Percentiles rank a stretch among this genome's conserved stretches.
These are phyloP conservation scores for Rhizoctonia solani DNA, from an alignment of 1,284 basidiomycete species.

Conservation along the genomic window DNA sequence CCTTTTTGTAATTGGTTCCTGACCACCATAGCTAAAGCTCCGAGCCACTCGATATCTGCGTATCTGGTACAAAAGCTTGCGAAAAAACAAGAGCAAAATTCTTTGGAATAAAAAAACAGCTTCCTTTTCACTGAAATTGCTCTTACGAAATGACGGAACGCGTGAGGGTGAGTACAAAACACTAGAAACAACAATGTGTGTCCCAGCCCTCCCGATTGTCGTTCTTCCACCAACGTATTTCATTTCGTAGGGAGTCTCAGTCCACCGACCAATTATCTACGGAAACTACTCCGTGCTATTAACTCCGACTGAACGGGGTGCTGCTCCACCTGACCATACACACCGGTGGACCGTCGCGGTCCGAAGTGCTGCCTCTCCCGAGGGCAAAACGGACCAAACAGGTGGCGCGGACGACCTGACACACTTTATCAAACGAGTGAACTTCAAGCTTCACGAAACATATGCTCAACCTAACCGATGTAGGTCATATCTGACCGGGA, in stretches of 20 bases:
- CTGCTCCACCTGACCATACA: conserved; percentile 74
- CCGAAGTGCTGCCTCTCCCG: conserved; percentile 70
- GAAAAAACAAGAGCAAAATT: not conserved
- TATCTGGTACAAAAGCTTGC: too few relatives aligned
- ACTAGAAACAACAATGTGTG: conserved; percentile 9
- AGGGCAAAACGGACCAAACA: conserved; percentile 57
- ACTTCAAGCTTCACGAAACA: conserved; percentile 97
- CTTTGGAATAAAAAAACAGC: not conserved
- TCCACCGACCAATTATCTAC: conserved; percentile 91
- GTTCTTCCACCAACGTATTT: conserved; percentile 12
- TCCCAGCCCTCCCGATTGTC: not conserved
- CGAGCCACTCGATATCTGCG: too few relatives aligned
- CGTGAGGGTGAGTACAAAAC: conserved; percentile 29
- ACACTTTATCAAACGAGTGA: conserved; percentile 92
- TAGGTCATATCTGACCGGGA: conserved; percentile 49
- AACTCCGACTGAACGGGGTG: conserved; percentile 72
- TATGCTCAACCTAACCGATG: conserved; percentile 90
- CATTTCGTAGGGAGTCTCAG: conserved; percentile 73
- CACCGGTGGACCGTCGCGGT: conserved; percentile 98
- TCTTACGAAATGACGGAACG: conserved; percentile 36
- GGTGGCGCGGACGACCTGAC: conserved; percentile 87
- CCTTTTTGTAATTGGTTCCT: too few relatives aligned
- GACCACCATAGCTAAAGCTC: too few relatives aligned
- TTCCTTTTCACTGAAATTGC: not conserved
- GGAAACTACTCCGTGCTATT: conserved; percentile 92